Evolutionary conservation across 768 basidiomycete genomes (phyloP).

Genomic region (Ramaria sp.): DNA sequence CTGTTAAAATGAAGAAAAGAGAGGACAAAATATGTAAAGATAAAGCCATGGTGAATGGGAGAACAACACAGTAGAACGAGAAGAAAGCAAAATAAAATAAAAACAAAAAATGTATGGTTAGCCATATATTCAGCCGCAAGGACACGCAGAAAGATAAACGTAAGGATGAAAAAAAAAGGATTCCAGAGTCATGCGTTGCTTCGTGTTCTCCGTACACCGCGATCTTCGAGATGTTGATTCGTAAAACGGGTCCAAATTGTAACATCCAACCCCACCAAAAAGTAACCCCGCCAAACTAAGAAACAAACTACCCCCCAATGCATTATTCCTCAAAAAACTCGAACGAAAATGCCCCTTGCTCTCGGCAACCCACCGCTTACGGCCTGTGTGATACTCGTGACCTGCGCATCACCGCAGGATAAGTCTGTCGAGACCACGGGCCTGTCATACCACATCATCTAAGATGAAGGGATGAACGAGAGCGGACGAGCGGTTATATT

Average conservation of each 20-base stretch:
- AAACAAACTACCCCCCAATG: not conserved
- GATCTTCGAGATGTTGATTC: not conserved
- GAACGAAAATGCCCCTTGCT: not conserved
- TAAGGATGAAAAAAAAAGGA: not conserved
- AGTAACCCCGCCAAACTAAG: not conserved
- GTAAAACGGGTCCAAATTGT: too few species aligned
- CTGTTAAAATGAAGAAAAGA: constrained; percentile 29
- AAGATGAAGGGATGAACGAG: too few species aligned
- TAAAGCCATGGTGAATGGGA: not conserved
- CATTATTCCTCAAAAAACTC: not conserved
- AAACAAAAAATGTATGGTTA: too few species aligned
- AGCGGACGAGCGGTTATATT: too few species aligned
- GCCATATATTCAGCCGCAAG: too few species aligned
- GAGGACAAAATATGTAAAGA: not conserved
- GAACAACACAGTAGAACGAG: too few species aligned
- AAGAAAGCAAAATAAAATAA: too few species aligned
- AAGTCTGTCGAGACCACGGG: not conserved
- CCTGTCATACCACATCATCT: too few species aligned
- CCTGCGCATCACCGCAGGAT: not conserved
- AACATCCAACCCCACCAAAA: not conserved
- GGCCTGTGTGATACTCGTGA: not conserved
- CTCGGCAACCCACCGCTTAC: not conserved
- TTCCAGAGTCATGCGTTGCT: constrained; percentile 1
- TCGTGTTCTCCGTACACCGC: not conserved
- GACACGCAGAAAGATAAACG: not conserved